A percentile compares a stretch with the other conserved stretches of the same genome.
Conservation (phyloP, 1,284 basidiomycete genomes). For the Ustilago sp. region DNA sequence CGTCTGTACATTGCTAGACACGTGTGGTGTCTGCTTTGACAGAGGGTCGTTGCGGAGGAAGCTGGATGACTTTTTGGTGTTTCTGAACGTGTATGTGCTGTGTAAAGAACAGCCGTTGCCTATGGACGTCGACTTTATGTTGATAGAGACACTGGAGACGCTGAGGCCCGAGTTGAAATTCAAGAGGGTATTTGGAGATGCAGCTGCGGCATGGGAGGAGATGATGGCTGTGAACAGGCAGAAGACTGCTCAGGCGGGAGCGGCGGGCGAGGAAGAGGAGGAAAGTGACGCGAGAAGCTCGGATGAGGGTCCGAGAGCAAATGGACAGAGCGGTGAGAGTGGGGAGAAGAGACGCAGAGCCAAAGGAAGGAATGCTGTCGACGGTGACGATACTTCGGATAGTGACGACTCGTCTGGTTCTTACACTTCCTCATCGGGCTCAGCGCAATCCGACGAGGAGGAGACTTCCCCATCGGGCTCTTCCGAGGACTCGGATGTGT, state of each 20-base stretch:
- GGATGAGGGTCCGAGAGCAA: constrained; percentile 56
- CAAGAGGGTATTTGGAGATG: constrained; percentile 83
- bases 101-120: constrained; percentile 85
- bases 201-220: constrained; percentile 86
- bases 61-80: constrained; percentile 88
- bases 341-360: constrained; percentile 69
- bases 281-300: constrained; percentile 29
- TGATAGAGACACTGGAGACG: constrained; percentile 86
- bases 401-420: constrained; percentile 19
- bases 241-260: constrained; percentile 12
- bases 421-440: constrained; percentile 15
- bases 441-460: constrained; percentile 11
- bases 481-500: constrained; percentile 17
- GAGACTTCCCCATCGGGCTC: constrained; percentile 17
- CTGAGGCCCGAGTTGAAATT: constrained; percentile 69
- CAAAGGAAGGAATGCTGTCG: constrained; percentile 77
- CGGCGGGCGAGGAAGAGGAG: constrained; percentile 23
- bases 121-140: constrained; percentile 98
- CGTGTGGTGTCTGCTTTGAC: constrained; percentile 98
- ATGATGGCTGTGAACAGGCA: constrained; percentile 75
- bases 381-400: constrained; percentile 64
- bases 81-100: constrained; percentile 92
- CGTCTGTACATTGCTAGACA: constrained; percentile 90
- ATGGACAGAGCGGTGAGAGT: constrained; percentile 72
- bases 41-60: constrained; percentile 89